These are phyloP conservation scores for Claviceps sp. DNA, from an alignment of 2,329 filamentous ascomycete genomes.

Conservation along the genomic window DNA sequence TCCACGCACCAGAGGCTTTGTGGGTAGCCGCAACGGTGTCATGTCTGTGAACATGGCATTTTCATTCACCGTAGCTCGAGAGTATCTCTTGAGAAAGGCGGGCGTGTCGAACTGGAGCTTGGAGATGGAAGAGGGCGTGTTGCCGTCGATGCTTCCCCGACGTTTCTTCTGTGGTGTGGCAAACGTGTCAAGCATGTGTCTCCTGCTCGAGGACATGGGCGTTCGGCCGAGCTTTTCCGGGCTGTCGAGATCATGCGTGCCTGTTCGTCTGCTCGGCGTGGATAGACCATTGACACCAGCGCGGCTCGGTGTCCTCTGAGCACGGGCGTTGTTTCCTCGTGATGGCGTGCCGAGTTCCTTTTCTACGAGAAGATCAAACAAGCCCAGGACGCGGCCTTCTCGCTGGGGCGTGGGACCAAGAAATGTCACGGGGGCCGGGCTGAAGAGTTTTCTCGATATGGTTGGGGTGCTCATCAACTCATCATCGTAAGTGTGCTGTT, in stretches of 20 bases:
- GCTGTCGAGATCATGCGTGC: slow-evolving; percentile 16
- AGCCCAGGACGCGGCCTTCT: slow-evolving; percentile 61
- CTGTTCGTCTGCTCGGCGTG: slow-evolving; percentile 34
- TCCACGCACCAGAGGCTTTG: slow-evolving; percentile 51
- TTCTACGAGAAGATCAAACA: slow-evolving; percentile 58
- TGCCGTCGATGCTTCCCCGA: slow-evolving; percentile 24
- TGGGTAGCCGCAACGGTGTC: slow-evolving; percentile 38
- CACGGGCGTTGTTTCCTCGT: slow-evolving; percentile 21
- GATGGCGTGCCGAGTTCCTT: slow-evolving; percentile 37
- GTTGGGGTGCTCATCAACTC: slow-evolving; percentile 40
- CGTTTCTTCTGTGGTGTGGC: slow-evolving; percentile 48
- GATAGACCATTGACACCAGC: slow-evolving; percentile 15
- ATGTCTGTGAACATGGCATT: slow-evolving; percentile 36
- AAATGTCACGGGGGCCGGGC: slow-evolving; percentile 42
- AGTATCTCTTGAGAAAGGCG: slow-evolving; percentile 46
- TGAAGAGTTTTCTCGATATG: slow-evolving; percentile 45
- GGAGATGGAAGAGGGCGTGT: slow-evolving; percentile 36
- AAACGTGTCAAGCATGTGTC: slow-evolving; percentile 48
- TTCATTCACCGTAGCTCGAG: slow-evolving; percentile 41
- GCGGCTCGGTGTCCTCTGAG: slow-evolving; percentile 1
- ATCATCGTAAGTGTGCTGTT: slow-evolving; percentile 23
- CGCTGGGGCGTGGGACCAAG: slow-evolving; percentile 71
- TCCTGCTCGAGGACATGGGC: slow-evolving; percentile 44
- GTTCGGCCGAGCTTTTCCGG: slow-evolving; percentile 29
- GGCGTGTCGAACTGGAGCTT: slow-evolving; percentile 55